These are phyloP conservation scores for Pleurozium schreberi DNA, from an alignment of 225 moss, liverwort and hornwort species.

Conservation along the genomic window DNA sequence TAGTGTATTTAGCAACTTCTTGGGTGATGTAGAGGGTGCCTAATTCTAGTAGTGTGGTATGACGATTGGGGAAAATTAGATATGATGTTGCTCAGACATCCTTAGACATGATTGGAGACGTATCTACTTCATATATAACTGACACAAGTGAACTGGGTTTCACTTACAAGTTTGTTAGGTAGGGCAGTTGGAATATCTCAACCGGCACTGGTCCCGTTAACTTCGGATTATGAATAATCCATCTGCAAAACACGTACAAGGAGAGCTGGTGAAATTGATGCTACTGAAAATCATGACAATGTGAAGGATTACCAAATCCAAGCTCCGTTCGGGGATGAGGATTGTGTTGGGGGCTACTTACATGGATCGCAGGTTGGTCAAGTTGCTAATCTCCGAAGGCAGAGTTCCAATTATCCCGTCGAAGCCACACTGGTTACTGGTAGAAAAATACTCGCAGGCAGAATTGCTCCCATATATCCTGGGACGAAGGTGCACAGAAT, in stretches of 20 bases:
- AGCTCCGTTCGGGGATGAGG: not conserved
- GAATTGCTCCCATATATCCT: not conserved
- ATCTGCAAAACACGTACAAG: not conserved
- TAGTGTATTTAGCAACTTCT: too few relatives aligned
- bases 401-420: not conserved
- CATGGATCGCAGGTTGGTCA: not conserved
- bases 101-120: not conserved
- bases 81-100: too few relatives aligned
- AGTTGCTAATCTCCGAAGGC: not conserved
- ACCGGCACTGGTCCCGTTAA: not conserved
- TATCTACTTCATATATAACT: not conserved
- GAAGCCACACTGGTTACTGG: not conserved
- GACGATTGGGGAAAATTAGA: too few relatives aligned
- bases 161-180: not conserved
- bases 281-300: too few relatives aligned
- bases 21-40: too few relatives aligned
- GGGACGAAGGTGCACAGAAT: not conserved
- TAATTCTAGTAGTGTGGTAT: too few relatives aligned
- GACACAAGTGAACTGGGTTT: not conserved
- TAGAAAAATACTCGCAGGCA: not conserved
- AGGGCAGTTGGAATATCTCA: not conserved
- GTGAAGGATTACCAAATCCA: too few relatives aligned
- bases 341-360: not conserved
- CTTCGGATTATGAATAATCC: rapidly evolving
- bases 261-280: not conserved